phyloP scores from a whole-genome alignment of 2,329 filamentous ascomycete genomes.

The Ophiostoma sp. region DNA sequence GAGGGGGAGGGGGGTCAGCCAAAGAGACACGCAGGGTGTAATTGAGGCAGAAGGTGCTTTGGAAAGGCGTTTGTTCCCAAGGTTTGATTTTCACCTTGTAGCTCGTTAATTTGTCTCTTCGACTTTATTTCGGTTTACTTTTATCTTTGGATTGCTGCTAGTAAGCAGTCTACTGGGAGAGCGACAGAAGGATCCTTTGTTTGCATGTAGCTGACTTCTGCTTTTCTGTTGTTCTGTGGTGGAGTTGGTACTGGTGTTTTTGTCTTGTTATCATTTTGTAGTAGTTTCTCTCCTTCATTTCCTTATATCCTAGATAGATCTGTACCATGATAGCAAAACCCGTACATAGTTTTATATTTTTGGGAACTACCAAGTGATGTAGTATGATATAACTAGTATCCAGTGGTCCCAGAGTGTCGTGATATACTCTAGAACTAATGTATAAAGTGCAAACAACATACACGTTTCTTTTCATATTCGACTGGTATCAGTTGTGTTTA shows the following conservation, averaged over 20 bases:
- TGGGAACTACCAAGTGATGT: not conserved
- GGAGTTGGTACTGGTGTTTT: not conserved
- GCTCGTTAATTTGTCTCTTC: not conserved
- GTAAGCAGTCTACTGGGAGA: not conserved
- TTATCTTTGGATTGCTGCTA: not conserved
- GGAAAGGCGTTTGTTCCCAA: no score
- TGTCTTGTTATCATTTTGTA: not conserved
- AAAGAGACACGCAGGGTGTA: no score
- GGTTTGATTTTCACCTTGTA: not conserved
- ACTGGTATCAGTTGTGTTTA: not conserved
- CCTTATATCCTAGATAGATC: not conserved
- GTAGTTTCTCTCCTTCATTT: not conserved
- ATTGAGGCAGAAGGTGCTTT: no score
- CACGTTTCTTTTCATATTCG: no score
- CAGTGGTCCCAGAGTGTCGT: no score
- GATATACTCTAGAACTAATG: no score
- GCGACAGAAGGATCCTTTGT: not conserved
- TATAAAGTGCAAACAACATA: no score
- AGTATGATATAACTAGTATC: no score
- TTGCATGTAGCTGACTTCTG: not conserved
- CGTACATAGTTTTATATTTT: not conserved
- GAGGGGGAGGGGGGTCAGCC: no score
- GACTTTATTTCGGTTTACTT: not conserved
- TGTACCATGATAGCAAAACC: conserved; percentile 12
- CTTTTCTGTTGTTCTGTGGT: not conserved